Percentiles rank a stretch among this genome's conserved stretches.
phyloP scores from a whole-genome alignment of 306 rosid genomes.

The Sophora flavescens region DNA sequence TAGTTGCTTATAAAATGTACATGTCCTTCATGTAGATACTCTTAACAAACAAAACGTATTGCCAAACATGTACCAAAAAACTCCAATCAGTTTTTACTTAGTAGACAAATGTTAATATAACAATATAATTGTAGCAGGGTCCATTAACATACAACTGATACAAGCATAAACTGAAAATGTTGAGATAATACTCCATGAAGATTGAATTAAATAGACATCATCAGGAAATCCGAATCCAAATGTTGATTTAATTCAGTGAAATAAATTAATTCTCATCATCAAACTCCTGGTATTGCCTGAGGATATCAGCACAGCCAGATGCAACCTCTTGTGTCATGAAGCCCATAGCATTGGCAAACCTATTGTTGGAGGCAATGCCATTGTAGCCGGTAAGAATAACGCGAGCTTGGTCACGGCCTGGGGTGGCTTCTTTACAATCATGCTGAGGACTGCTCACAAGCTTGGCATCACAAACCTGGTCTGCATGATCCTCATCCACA shows the following conservation, averaged over 20 bases:
- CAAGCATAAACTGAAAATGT: conserved; percentile 48
- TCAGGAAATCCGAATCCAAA: conserved; percentile 33
- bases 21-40: no score
- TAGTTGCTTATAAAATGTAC: no score
- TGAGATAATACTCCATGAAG: conserved; percentile 57
- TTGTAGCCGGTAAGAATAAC: conserved; percentile 80
- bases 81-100: no score
- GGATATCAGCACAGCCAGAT: conserved; percentile 69
- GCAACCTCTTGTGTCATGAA: conserved; percentile 56
- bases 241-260: conserved; percentile 26
- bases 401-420: conserved; percentile 84
- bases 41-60: no score
- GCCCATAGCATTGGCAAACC: conserved; percentile 79
- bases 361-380: conserved; percentile 69
- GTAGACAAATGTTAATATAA: conserved; percentile 2
- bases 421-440: conserved; percentile 53
- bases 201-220: conserved; percentile 40
- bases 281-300: conserved; percentile 70
- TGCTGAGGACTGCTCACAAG: conserved; percentile 70
- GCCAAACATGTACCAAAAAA: no score
- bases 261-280: conserved; percentile 59
- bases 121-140: conserved; percentile 37
- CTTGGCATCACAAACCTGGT: conserved; percentile 73
- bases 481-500: conserved; percentile 69
- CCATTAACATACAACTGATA: conserved; percentile 45